Base-by-base conservation (phyloP, 176 grass and related monocot species). In the Phragmites australis region DNA sequence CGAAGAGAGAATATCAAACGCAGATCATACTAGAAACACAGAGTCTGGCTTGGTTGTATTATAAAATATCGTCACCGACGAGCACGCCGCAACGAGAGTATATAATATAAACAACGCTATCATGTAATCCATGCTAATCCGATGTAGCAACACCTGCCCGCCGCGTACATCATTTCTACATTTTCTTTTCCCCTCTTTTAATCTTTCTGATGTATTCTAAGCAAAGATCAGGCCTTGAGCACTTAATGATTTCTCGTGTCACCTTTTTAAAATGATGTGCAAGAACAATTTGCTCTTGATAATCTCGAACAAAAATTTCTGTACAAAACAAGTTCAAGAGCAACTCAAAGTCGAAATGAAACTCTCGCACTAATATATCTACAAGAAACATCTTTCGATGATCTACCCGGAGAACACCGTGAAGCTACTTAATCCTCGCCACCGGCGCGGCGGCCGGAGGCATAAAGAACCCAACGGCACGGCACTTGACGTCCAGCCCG, bases 401-500 rank as follows among this genome's bases (percentile, higher is more conserved):
- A 29, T 46, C 69, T 51, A 27, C 12, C 52, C 6, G 2, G 59
- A 9, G 6, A 37, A 3, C 29, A 12, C 15, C 1, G 47, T 1
- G 5, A 21, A 8, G 18, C 78, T 89, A 86, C 72, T 51, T 77
- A 30, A 89, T 89, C 78, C 88, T 86, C 19, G 83, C 48, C 4
- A 72, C 78, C 41, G 88, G 31, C 8, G 57, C 57, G 1, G 88
- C 19, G 2, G 88, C 6, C 1, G 21, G 10, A 2, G 72, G 41
- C 9, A 78, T 22, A 5, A 86, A 89, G 65, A 89, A 89, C 2
- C 87, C 88, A 72, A 89, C 78, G 9, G 88, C 78, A 14, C 78
- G 77, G 88, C 88, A 89, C 49, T 89, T 89, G 56, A 89, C 58
- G 57, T 89, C 78, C 55, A 84, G 1, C 26, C 83, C 51, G 6